Conservation (phyloP, 1,284 basidiomycete species). For the Puccinia novopanici region DNA sequence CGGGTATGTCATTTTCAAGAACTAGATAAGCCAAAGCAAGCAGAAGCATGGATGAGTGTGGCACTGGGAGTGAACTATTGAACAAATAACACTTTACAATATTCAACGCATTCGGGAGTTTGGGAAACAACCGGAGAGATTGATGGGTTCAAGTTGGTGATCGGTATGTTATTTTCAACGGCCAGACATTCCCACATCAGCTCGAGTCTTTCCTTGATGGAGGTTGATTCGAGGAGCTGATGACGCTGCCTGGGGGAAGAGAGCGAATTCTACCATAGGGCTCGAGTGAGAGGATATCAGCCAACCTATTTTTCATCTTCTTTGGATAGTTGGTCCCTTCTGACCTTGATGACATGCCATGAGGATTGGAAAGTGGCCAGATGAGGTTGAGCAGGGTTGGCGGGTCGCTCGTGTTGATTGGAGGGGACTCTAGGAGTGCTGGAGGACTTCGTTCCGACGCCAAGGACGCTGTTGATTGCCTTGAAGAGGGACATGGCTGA, state of each 20-base stretch:
- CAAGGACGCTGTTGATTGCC: slow-evolving; percentile 28
- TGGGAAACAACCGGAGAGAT: neutral
- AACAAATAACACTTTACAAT: slow-evolving; percentile 27
- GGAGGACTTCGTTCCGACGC: neutral
- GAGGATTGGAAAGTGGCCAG: slow-evolving; percentile 39
- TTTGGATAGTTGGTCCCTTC: neutral
- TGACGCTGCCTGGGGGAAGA: slow-evolving; percentile 39
- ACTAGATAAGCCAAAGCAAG: slow-evolving; percentile 32
- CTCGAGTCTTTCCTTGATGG: slow-evolving; percentile 44
- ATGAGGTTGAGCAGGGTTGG: slow-evolving; percentile 7
- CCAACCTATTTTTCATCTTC: neutral
- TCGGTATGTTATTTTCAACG: slow-evolving; percentile 15
- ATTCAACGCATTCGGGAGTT: slow-evolving; percentile 47
- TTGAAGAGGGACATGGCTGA: slow-evolving; percentile 32
- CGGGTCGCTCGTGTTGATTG: neutral
- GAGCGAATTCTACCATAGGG: slow-evolving; percentile 24
- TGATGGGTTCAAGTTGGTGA: slow-evolving; percentile 11
- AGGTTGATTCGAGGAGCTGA: slow-evolving; percentile 33
- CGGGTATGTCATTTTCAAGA: slow-evolving; percentile 56
- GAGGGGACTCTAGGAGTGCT: slow-evolving; percentile 12
- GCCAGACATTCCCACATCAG: slow-evolving; percentile 42
- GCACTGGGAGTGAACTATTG: neutral
- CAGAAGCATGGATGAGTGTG: neutral
- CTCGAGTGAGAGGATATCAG: neutral
- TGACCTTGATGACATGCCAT: slow-evolving; percentile 41